These are phyloP conservation scores for Dryas drummondii DNA, from an alignment of 306 rosid species.

Conservation along the genomic window DNA sequence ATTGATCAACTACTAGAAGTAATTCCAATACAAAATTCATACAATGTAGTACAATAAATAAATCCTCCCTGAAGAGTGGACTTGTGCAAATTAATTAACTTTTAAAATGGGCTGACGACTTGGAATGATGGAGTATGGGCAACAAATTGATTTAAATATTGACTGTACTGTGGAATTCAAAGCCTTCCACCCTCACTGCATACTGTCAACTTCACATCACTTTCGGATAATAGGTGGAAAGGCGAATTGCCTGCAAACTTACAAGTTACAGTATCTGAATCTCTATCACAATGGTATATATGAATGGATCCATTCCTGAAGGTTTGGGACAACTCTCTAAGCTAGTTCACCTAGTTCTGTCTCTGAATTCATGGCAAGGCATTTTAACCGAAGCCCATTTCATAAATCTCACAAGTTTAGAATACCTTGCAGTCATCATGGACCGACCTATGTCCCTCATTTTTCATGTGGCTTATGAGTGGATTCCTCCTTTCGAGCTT, in stretches of 20 bases:
- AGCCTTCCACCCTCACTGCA: not conserved
- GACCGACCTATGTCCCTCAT: not conserved
- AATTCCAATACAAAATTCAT: too few species aligned
- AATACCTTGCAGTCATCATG: not conserved
- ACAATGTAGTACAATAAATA: too few species aligned
- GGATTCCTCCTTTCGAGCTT: not conserved
- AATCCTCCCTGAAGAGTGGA: not conserved
- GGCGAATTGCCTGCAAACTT: constrained; percentile 25
- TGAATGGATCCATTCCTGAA: constrained; percentile 2
- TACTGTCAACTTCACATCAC: not conserved
- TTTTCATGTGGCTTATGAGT: not conserved
- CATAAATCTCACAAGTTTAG: not conserved
- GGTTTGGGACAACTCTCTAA: not conserved
- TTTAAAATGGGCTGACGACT: not conserved
- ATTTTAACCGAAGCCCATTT: not conserved
- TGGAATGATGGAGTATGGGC: not conserved
- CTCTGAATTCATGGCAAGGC: not conserved
- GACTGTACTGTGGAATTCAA: not conserved
- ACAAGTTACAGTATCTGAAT: not conserved
- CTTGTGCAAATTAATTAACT: too few species aligned
- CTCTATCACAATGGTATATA: not conserved
- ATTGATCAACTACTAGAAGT: too few species aligned
- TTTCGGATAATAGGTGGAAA: not conserved
- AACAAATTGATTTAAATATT: too few species aligned
- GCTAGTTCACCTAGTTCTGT: not conserved